These are phyloP conservation scores for Stylosanthes scabra DNA, from an alignment of 331 rosid species.

Conservation along the genomic window DNA sequence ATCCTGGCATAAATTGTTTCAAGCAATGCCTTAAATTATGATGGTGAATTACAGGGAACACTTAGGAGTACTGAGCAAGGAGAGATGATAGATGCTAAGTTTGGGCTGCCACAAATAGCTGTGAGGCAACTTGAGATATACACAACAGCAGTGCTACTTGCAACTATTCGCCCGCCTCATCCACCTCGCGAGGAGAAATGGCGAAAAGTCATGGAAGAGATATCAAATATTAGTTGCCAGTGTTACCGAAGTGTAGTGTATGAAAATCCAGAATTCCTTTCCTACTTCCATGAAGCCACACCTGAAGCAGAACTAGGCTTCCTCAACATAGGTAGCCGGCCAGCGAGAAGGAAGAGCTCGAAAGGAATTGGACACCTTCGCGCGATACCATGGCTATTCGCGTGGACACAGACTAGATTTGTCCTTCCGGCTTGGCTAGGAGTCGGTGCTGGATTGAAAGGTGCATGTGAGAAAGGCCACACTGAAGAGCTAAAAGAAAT, in stretches of 20 bases:
- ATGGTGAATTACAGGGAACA: constrained; percentile 63
- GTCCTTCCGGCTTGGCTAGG: constrained; percentile 97
- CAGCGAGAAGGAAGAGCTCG: constrained; percentile 70
- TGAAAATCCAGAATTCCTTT: constrained; percentile 77
- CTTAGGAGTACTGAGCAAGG: constrained; percentile 87
- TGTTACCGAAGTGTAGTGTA: constrained; percentile 70
- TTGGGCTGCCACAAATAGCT: constrained; percentile 78
- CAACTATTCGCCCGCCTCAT: constrained; percentile 77
- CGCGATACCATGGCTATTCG: constrained; percentile 92
- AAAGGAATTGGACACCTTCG: constrained; percentile 82
- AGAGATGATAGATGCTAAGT: constrained; percentile 89
- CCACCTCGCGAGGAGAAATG: constrained; percentile 82
- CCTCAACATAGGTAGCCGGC: constrained; percentile 93
- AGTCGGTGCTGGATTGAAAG: constrained; percentile 76
- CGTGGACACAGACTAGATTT: constrained; percentile 90
- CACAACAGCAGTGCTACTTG: constrained; percentile 88
- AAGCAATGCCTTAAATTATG: no score
- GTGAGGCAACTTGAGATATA: constrained; percentile 87
- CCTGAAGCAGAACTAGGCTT: constrained; percentile 91
- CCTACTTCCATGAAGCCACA: constrained; percentile 88
- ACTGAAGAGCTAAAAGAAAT: constrained; percentile 71
- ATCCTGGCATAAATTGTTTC: no score
- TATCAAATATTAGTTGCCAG: constrained; percentile 72
- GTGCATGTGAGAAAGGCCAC: constrained; percentile 75
- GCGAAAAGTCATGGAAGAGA: constrained; percentile 88